Evolutionary conservation across 257 asterid species (phyloP).

Genomic region (Forsythia suspensa): DNA sequence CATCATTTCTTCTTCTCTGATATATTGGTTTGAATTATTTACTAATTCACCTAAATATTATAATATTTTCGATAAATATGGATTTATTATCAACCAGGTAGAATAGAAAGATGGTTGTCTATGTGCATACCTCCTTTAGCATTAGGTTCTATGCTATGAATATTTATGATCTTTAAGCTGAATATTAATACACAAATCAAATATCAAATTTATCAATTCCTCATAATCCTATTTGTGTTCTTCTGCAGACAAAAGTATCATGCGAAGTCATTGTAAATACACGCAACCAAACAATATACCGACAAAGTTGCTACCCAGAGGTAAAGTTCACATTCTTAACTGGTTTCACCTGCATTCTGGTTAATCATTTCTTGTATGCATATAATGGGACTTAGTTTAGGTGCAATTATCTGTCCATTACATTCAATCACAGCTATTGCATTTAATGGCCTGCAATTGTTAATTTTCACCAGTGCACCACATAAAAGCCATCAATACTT

Average conservation of each 20-base stretch:
- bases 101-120: neutral
- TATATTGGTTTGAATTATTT: neutral
- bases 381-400: neutral
- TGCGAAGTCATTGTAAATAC: constrained; percentile 43
- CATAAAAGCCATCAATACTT: neutral
- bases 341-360: neutral
- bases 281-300: constrained; percentile 33
- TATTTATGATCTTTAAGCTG: neutral
- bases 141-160: neutral
- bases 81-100: neutral
- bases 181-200: neutral
- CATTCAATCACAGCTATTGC: neutral
- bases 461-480: neutral
- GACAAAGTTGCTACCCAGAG: constrained; percentile 52
- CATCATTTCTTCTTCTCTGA: neutral
- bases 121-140: neutral
- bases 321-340: constrained; percentile 19
- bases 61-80: neutral
- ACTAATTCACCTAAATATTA: neutral
- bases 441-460: neutral
- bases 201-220: constrained; percentile 1
- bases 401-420: neutral
- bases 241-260: constrained; percentile 40
- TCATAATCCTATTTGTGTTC: neutral
- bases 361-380: neutral